Evolutionary conservation across 495 filamentous ascomycete genomes (phyloP).

Genomic region (Penicillium coffeae): DNA sequence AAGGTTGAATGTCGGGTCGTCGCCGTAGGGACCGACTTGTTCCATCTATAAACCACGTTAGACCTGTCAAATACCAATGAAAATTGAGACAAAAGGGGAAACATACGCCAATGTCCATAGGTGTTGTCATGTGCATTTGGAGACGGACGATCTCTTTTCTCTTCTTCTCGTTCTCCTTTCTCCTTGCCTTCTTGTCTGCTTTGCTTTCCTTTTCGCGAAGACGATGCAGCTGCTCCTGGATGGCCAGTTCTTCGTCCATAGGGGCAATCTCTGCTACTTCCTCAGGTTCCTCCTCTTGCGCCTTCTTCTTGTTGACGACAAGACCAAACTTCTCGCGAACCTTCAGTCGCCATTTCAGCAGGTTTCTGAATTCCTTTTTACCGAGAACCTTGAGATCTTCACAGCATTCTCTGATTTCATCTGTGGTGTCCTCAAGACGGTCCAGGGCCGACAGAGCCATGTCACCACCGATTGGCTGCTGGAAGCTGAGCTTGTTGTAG

Average conservation of each 20-base stretch:
- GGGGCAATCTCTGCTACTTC: constrained; percentile 73
- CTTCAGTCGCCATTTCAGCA: constrained; percentile 90
- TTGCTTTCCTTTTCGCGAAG: constrained; percentile 71
- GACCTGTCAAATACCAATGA: too few species aligned
- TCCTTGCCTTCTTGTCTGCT: constrained; percentile 72
- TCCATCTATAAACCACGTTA: too few species aligned
- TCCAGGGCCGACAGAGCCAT: constrained; percentile 81
- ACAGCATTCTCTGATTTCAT: constrained; percentile 82
- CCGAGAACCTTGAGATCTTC: constrained; percentile 86
- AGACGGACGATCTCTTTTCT: constrained; percentile 85
- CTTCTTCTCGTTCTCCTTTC: constrained; percentile 85
- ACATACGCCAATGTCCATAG: constrained; percentile 76
- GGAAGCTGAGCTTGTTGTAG: constrained; percentile 78
- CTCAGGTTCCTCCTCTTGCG: constrained; percentile 54
- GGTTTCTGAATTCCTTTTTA: constrained; percentile 86
- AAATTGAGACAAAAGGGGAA: too few species aligned
- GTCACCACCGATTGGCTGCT: constrained; percentile 72
- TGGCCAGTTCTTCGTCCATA: constrained; percentile 90
- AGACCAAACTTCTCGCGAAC: constrained; percentile 91
- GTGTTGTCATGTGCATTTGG: constrained; percentile 95
- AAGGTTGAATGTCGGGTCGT: constrained; percentile 77
- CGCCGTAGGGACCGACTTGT: constrained; percentile 71
- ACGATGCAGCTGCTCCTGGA: constrained; percentile 80
- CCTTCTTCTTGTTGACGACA: constrained; percentile 59
- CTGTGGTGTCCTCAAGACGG: constrained; percentile 87